Evolutionary conservation across 129 eudicot species (phyloP).

Genomic region (Tanacetum coccineum): DNA sequence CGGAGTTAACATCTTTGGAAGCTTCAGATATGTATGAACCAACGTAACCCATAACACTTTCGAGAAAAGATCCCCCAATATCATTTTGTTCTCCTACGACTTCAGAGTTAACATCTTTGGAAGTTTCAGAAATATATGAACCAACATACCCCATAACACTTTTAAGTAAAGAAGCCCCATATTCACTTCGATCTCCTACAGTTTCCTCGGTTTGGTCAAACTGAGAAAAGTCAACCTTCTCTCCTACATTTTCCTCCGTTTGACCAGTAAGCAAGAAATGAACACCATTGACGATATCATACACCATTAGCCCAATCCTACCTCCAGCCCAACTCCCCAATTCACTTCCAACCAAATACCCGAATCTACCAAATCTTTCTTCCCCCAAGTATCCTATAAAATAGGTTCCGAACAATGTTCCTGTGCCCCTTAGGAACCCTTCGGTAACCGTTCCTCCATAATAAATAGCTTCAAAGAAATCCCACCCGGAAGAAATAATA

Average conservation of each 20-base stretch:
- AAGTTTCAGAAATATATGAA: slow-evolving; percentile 30
- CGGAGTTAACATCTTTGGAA: slow-evolving; percentile 29
- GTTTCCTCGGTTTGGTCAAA: slow-evolving; percentile 27
- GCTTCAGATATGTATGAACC: slow-evolving; percentile 34
- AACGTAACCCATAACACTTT: slow-evolving; percentile 30
- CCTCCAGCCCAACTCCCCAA: slow-evolving; percentile 97
- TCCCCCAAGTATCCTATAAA: slow-evolving; percentile 63
- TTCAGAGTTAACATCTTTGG: slow-evolving; percentile 33
- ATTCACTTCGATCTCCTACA: slow-evolving; percentile 21
- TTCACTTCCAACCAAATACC: slow-evolving; percentile 84
- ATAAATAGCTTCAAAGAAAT: slow-evolving; percentile 84
- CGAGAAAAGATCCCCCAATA: slow-evolving; percentile 25
- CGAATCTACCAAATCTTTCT: slow-evolving; percentile 68
- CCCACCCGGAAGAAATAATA: slow-evolving; percentile 89
- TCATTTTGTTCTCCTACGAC: slow-evolving; percentile 19
- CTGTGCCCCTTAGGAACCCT: slow-evolving; percentile 77
- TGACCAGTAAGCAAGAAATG: slow-evolving; percentile 50
- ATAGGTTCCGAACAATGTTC: slow-evolving; percentile 82
- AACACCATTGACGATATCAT: slow-evolving; percentile 65
- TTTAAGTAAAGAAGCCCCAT: slow-evolving; percentile 26
- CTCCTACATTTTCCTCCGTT: slow-evolving; percentile 24
- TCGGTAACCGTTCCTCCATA: slow-evolving; percentile 82
- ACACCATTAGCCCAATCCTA: slow-evolving; percentile 83
- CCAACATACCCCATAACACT: slow-evolving; percentile 34
- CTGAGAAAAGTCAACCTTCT: slow-evolving; percentile 28